phyloP scores from a whole-genome alignment of 257 asterid genomes.

The Scutellaria barbata region DNA sequence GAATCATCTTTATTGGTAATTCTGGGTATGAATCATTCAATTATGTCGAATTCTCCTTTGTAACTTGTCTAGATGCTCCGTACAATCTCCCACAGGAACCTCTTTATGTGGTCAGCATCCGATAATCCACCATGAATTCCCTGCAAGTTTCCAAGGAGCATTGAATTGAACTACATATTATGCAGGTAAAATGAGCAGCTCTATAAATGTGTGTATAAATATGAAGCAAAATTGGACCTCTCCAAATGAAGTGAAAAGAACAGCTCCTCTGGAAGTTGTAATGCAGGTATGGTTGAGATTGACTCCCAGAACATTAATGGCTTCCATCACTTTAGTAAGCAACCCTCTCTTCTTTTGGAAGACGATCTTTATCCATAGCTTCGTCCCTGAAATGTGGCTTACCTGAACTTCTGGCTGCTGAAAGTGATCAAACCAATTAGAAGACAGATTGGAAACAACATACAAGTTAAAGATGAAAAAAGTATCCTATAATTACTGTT shows the following conservation, averaged over 20 bases:
- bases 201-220: too few relatives aligned
- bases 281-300: slow-evolving; percentile 60
- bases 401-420: slow-evolving; percentile 64
- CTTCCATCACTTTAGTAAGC: slow-evolving; percentile 67
- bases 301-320: slow-evolving; percentile 63
- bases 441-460: neutral
- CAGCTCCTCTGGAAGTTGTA: slow-evolving; percentile 62
- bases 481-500: slow-evolving; percentile 46
- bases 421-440: neutral
- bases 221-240: slow-evolving; percentile 48
- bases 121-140: slow-evolving; percentile 47
- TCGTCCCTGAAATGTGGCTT: slow-evolving; percentile 50
- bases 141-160: slow-evolving; percentile 39
- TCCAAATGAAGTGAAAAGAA: slow-evolving; percentile 61
- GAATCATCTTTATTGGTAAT: too few relatives aligned
- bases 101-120: slow-evolving; percentile 52
- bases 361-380: slow-evolving; percentile 73
- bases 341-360: slow-evolving; percentile 59
- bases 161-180: too few relatives aligned
- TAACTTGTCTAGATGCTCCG: slow-evolving; percentile 43
- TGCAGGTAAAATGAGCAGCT: too few relatives aligned
- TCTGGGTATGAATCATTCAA: neutral
- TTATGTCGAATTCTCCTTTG: neutral
- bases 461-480: neutral
- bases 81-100: slow-evolving; percentile 51